Percentiles rank a stretch among this genome's conserved stretches.
phyloP scores from a whole-genome alignment of 1,284 basidiomycete genomes.

The Mycena citricolor region DNA sequence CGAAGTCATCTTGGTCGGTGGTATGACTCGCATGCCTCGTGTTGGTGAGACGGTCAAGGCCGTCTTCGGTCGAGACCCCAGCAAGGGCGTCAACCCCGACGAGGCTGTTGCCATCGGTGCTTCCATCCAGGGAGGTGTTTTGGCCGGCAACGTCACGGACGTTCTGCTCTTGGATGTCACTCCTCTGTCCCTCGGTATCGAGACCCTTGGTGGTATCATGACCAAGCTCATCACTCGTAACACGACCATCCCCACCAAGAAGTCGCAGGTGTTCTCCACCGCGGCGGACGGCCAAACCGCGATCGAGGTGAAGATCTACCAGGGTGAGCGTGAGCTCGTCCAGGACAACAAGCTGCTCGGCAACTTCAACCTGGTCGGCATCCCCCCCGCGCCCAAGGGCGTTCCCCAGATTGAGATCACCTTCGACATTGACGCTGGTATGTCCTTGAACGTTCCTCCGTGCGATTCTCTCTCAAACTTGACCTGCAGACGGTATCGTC shows the following conservation, averaged over 20 bases:
- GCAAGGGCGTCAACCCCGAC: conserved; percentile 98
- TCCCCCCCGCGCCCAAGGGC: conserved; percentile 97
- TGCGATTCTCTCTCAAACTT: conserved; percentile 3
- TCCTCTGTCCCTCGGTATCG: conserved; percentile 90
- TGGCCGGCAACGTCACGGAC: conserved; percentile 95
- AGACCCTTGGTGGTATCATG: conserved; percentile 99
- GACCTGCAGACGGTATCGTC: conserved; percentile 80
- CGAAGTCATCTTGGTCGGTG: conserved; percentile 97
- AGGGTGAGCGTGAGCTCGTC: conserved; percentile 97
- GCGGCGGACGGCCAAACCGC: conserved; percentile 95
- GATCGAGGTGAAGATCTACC: conserved; percentile 97
- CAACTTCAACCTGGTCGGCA: conserved; percentile 98
- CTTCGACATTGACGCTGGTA: conserved; percentile 97
- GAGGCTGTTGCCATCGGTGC: conserved; percentile 94
- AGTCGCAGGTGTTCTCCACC: conserved; percentile 98
- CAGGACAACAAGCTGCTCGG: conserved; percentile 99
- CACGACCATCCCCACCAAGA: conserved; percentile 99
- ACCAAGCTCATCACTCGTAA: conserved; percentile 95
- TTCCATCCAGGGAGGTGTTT: conserved; percentile 92
- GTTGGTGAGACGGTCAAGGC: conserved; percentile 90
- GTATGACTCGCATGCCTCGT: conserved; percentile 97
- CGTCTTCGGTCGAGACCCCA: conserved; percentile 93
- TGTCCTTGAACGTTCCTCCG: background rate
- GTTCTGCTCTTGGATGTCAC: conserved; percentile 96
- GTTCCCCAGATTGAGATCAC: conserved; percentile 99